A percentile compares a stretch with the other conserved stretches of the same genome.
Conservation (phyloP, 1,139 yeast genomes). For the Hansenula sp. region DNA sequence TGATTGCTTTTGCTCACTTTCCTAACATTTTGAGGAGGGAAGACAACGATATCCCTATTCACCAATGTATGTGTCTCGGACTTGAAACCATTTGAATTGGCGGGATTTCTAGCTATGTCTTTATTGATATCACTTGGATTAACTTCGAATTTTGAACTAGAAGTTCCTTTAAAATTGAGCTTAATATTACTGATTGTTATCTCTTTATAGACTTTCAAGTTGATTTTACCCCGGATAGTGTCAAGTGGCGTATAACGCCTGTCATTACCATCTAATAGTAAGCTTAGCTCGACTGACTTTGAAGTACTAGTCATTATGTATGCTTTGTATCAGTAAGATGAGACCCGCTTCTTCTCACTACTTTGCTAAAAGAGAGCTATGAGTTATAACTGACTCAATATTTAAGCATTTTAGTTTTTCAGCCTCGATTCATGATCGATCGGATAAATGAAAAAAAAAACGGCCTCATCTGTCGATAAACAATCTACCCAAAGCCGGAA, state of each 20-base stretch:
- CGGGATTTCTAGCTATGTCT: no score
- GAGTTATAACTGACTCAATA: no score
- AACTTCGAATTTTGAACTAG: conserved; percentile 31
- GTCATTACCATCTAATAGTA: neutral
- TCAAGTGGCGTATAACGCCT: conserved; percentile 8
- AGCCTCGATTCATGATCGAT: no score
- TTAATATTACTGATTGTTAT: conserved; percentile 47
- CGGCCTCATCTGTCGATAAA: no score
- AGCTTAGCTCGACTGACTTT: neutral
- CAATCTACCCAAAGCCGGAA: no score
- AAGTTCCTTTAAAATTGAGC: conserved; percentile 57
- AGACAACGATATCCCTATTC: conserved; percentile 35
- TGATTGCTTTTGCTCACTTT: conserved; percentile 44
- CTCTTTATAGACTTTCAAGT: conserved; percentile 25
- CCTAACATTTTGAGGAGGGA: conserved; percentile 53
- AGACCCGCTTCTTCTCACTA: neutral
- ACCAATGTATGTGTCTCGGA: neutral
- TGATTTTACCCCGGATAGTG: conserved; percentile 11
- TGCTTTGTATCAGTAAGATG: no score
- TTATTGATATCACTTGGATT: neutral
- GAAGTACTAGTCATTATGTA: no score
- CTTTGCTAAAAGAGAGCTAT: no score
- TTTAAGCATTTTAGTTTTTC: no score
- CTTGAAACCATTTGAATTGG: neutral
- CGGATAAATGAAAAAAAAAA: no score